Base-by-base conservation (phyloP, 1,139 yeast genomes). In the Scheffersomyces lignicola region DNA sequence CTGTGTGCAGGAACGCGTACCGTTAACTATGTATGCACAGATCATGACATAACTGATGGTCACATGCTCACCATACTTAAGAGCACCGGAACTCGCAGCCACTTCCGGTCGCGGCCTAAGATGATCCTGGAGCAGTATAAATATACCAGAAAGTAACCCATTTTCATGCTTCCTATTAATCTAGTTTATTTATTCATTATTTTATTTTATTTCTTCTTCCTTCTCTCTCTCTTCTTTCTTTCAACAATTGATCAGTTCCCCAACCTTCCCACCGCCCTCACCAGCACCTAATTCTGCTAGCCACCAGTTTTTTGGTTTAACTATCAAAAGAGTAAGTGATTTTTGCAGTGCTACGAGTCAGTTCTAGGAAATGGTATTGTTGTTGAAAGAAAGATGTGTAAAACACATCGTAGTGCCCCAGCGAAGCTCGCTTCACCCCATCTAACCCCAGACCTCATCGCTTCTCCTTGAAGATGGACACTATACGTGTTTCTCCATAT, bases 171-270 rank as follows among this genome's bases (percentile, higher is more conserved):
- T 21, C 24, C 11, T 17, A n/a, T 20, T 20, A 20, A 20, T 9
- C 23, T 20, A 9, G 23, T 15, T 30, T 36, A 24, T 28, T 33
- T 29, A 30, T 33, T 34, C 34, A 33, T 36, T 36, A 33, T 40
- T 34, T 30, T 36, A 26, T 33, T 41, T 35, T 30, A 32, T 27
- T 38, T 33, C 37, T 32, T 38, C 24, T 45, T 42, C 44, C 35
- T 37, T 36, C 15, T 32, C 33, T 33, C 37, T 36, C 37, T 37
- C 36, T 39, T 35, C 55, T 48, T 46, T 48, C 45, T 54, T 57
- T 52, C 54, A 56, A 54, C 57, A 47, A 46, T 50, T 48, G 23
- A 44, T 45, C 56, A 45, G 44, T 44, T 45, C 52, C 56, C 49
- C 44, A 41, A 40, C 24, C 12, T 10, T 20, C 29, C 29, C 23